Evolutionary conservation across 2,329 filamentous ascomycete species (phyloP), one percentile per base, ranked within the genome.

Genomic region (Bipolaris zeicola): DNA sequence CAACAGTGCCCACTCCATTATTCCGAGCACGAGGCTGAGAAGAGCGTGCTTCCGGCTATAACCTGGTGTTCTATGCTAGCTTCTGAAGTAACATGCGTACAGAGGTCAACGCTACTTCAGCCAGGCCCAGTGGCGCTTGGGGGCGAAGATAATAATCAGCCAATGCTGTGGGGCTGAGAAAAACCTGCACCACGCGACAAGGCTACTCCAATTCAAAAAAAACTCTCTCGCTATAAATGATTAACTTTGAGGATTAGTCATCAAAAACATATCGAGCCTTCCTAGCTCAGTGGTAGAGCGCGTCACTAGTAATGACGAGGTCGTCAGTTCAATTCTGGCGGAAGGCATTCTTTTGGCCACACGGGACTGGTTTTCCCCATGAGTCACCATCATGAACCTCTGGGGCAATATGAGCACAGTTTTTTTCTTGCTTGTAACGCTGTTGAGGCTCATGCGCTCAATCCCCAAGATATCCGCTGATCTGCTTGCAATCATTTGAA

Each of bases 291-390:
- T 73, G 70, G 70, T 73, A 74, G 68, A 74, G 71, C 71, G 71
- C 68, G 69, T 71, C 71, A 74, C 71, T 74, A 74, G 71, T 74
- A 74, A 74, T 74, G 71, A 71, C 69, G 69, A 74, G 71, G 69
- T 71, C 71, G 66, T 67, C 68, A 68, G 71, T 55, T 55, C 52
- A 55, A 55, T 55, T 55, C 45, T 55, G 52, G 52, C 52, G 22
- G 52, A 55, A 50, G 52, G 52, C 52, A 55, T n/a, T 43, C 13
- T 26, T 50, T 55, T 55, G 44, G 22, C 10, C 8, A 5, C 16
- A 14, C 10, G 5, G 16, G 14, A 13, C 26, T 37, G n/a, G 2
- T 16, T 16, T 4, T 37, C 6, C 34, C 34, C n/a, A 37, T 3
- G 2, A 18, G 31, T 8, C 11, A 31, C n/a, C 4, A 43, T 14